Base-by-base conservation (phyloP, 2,329 filamentous ascomycete species). In the Cladophialophora carrionii region DNA sequence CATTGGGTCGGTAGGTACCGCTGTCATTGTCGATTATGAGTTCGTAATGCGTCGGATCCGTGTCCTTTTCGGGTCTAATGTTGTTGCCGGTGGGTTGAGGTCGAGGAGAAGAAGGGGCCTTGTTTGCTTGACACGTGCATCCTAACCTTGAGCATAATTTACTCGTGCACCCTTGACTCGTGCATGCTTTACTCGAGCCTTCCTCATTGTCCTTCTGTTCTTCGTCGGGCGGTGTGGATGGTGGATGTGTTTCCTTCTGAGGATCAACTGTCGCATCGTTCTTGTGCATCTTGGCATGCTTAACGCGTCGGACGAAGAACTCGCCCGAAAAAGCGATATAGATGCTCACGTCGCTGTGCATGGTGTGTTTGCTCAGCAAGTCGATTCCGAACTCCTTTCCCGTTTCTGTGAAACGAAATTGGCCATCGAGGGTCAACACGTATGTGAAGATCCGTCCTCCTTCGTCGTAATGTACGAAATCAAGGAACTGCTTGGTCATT, bases 351-450 rank as follows among this genome's bases (percentile, higher is more conserved):
- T 97, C 89, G 70, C 91, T 94, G 79, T 98, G 94, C 92, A 98
- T 96, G 48, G 92, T 96, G 77, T 98, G 94, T 76, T 98, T 98
- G 76, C 89, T 92, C 72, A 98, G 79, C 76, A 97, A 82, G 78
- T 97, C 94, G 72, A 98, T 92, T 59, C 93, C 92, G 65, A 97
- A 97, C 73, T 97, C 93, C 72, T 95, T 95, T 32, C 94, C 94
- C 0, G 94, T 98, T 77, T 97, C 94, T 0, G 94, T 97, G 78
- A 97, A 97, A 53, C 92, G 89, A 74, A 96, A 85, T 60, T 94
- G 83, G 4, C 89, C 90, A 73, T 98, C 94, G 6, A 97, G 83
- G 0, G 92, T 96, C 24, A 98, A 81, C 29, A 97, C 89, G 72
- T 97, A 98, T 24, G 94, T 98, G 74, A 95, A 97, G 63, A 96